These are phyloP conservation scores for Camelina hispida DNA, from an alignment of 345 rosid genomes.

Conservation along the genomic window DNA sequence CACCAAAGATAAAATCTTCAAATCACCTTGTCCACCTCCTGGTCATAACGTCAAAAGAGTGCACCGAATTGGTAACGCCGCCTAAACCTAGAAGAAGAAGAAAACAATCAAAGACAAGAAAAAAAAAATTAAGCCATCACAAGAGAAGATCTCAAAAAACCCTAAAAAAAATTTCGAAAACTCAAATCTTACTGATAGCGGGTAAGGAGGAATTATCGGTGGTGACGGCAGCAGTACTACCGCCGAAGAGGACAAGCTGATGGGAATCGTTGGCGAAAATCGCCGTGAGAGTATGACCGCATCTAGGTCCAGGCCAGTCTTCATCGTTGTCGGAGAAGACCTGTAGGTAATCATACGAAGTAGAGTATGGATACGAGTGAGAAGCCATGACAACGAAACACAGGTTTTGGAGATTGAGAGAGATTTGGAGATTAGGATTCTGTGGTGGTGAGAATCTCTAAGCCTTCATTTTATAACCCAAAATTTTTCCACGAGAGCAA, in stretches of 20 bases:
- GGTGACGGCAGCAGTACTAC: slow-evolving; percentile 72
- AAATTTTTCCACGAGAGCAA: not conserved
- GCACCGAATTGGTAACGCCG: slow-evolving; percentile 77
- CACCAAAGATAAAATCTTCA: not conserved
- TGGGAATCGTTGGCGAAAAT: slow-evolving; percentile 47
- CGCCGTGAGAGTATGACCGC: slow-evolving; percentile 78
- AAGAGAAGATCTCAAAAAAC: not conserved
- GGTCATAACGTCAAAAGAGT: slow-evolving; percentile 66
- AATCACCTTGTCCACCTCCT: slow-evolving; percentile 76
- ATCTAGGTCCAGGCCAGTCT: slow-evolving; percentile 83
- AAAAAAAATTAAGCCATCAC: not conserved
- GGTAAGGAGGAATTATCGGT: slow-evolving; percentile 63
- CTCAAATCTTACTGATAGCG: slow-evolving; percentile 61
- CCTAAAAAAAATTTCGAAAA: not conserved
- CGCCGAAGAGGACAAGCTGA: slow-evolving; percentile 84
- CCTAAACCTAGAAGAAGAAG: slow-evolving; percentile 54
- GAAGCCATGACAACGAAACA: not conserved
- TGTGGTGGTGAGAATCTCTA: not conserved
- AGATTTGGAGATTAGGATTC: not conserved
- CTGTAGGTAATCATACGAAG: slow-evolving; percentile 55
- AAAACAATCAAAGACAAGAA: not conserved
- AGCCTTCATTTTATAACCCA: slow-evolving; percentile 20
- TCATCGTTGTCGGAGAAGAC: slow-evolving; percentile 63
- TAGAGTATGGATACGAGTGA: slow-evolving; percentile 61
- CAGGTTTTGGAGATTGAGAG: not conserved